Percentiles rank a stretch among this genome's conserved stretches.
These are phyloP conservation scores for Leptographium lundbergii DNA, from an alignment of 2,329 filamentous ascomycete genomes.

Conservation along the genomic window DNA sequence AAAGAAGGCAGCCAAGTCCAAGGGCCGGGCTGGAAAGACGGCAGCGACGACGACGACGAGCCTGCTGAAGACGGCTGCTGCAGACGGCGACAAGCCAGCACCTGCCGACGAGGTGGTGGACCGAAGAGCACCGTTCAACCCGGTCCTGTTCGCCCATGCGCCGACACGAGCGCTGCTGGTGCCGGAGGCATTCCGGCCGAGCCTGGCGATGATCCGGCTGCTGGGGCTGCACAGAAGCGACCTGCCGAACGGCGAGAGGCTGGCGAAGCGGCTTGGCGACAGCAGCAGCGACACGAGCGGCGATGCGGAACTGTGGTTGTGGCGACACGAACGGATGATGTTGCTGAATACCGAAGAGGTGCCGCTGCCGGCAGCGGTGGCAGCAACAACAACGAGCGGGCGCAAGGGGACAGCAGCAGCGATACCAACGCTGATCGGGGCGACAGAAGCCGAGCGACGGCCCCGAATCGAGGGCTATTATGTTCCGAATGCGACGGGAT, in stretches of 20 bases:
- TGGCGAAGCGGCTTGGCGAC: conserved; percentile 33
- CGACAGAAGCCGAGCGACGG: conserved; percentile 12
- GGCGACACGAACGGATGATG: conserved; percentile 41
- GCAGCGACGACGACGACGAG: background rate
- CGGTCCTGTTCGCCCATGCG: conserved; percentile 33
- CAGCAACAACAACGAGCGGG: background rate
- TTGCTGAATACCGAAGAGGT: conserved; percentile 36
- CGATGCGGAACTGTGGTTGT: conserved; percentile 42
- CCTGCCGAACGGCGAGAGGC: conserved; percentile 33
- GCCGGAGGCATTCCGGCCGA: conserved; percentile 30
- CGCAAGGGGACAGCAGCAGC: conserved; percentile 1
- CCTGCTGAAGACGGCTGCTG: conserved; percentile 8
- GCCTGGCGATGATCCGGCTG: conserved; percentile 30
- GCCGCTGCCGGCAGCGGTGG: conserved; percentile 3
- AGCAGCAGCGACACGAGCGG: conserved; percentile 23
- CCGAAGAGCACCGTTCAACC: conserved; percentile 6
- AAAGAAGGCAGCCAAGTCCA: conserved; percentile 6
- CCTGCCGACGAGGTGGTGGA: conserved; percentile 9
- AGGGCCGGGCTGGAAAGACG: conserved; percentile 13
- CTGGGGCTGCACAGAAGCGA: conserved; percentile 32
- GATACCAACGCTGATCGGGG: conserved; percentile 12
- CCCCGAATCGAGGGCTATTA: conserved; percentile 54
- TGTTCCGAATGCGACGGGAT: conserved; percentile 73
- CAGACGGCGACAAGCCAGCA: conserved; percentile 5
- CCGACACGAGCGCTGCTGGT: conserved; percentile 33